These are phyloP conservation scores for Entomortierella parvispora DNA, from an alignment of 192 early-diverging fungal species.

Conservation along the genomic window DNA sequence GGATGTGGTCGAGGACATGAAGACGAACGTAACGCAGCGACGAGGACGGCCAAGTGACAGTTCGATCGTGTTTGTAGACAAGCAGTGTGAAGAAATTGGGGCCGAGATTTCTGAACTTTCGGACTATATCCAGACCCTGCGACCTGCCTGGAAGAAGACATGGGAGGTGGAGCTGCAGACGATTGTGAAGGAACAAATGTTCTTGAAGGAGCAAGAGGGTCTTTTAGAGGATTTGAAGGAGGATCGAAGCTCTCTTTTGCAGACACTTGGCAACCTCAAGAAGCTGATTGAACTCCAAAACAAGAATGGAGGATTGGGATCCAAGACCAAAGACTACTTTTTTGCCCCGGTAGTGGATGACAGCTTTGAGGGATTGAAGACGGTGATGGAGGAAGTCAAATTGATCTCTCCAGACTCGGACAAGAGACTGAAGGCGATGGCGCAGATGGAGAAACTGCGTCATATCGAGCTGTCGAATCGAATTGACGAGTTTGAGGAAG, in stretches of 20 bases:
- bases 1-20: conserved; percentile 72
- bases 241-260: conserved; percentile 65
- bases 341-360: conserved; percentile 64
- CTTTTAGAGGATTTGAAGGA: conserved; percentile 73
- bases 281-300: conserved; percentile 66
- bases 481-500: conserved; percentile 80
- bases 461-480: conserved; percentile 68
- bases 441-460: conserved; percentile 67
- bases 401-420: conserved; percentile 72
- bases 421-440: conserved; percentile 68
- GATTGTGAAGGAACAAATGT: conserved; percentile 79
- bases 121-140: conserved; percentile 64
- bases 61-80: conserved; percentile 59
- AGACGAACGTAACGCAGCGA: conserved; percentile 73
- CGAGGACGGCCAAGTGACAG: conserved; percentile 64
- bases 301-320: conserved; percentile 22
- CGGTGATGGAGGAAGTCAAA: conserved; percentile 72
- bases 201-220: conserved; percentile 79
- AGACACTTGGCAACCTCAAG: conserved; percentile 65
- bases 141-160: conserved; percentile 76
- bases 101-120: conserved; percentile 60
- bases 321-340: conserved; percentile 59
- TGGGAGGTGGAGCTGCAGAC: conserved; percentile 87
- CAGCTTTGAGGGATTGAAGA: conserved; percentile 65
- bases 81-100: conserved; percentile 60